A percentile compares a stretch with the other conserved stretches of the same genome.
Evolutionary conservation across 805 yeast species (phyloP).

Genomic region (Kuraishia floccosa): DNA sequence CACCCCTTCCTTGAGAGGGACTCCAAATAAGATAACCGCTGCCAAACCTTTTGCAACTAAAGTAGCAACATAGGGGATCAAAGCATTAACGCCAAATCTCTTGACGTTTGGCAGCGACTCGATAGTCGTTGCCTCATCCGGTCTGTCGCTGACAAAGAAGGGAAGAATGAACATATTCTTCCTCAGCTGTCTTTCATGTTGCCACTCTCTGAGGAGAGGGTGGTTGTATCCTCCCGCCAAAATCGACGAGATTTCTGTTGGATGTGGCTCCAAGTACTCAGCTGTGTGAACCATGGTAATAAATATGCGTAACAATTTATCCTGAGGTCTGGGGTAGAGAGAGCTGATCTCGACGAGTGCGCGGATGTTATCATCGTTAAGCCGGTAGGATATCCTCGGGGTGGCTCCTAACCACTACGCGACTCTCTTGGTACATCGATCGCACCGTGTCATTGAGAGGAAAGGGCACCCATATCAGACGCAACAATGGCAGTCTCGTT

Average conservation of each 20-base stretch:
- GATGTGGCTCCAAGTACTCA: conserved; percentile 46
- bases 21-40: conserved; percentile 88
- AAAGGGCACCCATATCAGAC: too few relatives aligned
- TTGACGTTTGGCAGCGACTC: conserved; percentile 81
- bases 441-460: too few relatives aligned
- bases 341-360: too few relatives aligned
- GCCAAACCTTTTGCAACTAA: conserved; percentile 73
- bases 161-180: conserved; percentile 93
- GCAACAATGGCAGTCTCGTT: conserved; percentile 25
- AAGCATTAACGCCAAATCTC: conserved; percentile 73
- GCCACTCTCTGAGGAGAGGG: conserved; percentile 87
- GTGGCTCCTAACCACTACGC: too few relatives aligned
- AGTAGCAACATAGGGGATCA: conserved; percentile 57
- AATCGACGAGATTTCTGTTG: conserved; percentile 59
- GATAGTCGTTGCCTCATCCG: conserved; percentile 69
- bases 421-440: too few relatives aligned
- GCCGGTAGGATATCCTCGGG: too few relatives aligned
- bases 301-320: background rate
- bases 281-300: conserved; percentile 51
- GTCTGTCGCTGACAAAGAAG: conserved; percentile 68
- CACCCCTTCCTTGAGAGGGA: conserved; percentile 60
- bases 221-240: conserved; percentile 93
- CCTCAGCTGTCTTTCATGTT: conserved; percentile 67
- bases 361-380: too few relatives aligned
- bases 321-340: too few relatives aligned